Evolutionary conservation across 768 basidiomycete genomes (phyloP), one percentile per base, ranked within the genome.

Genomic region (Tephrocybe sp.): DNA sequence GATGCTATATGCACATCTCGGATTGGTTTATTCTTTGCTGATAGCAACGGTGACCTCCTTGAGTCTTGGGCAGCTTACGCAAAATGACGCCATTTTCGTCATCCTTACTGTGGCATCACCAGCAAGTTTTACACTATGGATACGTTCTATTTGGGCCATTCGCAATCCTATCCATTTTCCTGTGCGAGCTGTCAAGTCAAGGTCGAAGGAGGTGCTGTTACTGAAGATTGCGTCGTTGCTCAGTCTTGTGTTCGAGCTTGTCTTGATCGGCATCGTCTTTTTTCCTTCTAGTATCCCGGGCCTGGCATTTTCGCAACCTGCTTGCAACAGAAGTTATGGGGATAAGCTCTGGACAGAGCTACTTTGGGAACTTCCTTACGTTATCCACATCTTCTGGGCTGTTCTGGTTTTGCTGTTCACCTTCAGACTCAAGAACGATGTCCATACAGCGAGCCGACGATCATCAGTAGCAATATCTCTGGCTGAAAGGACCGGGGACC

Each of bases 261-360:
- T n/a, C 26, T 14, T 43, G 22, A 31, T 43, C 23, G 4, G 11
- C 11, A 11, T 43, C 5, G 2, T 31, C 5, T 26, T 23, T 20
- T 7, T 43, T 26, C 41, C 41, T 11, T 13, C 14, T 17, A 33
- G 31, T 2, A 12, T 17, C 17, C n/a, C 36, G 39, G 4, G 30
- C 17, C 6, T 36, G 13, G 10, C 22, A 6, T 54, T 54, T 42
- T 43, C 22, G 8, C 53, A 54, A 30, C 53, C 53, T 10, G 48
- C 40, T 33, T 54, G 53, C 30, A 49, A 54, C 39, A 39, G 33
- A 17, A 6, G 3, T 3, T 54, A 45, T 41, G 42, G 34, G 4
- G 19, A 26, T 9, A 45, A 31, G 32, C 48, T 54, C 39, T 54
- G 48, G 53, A 20, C 45, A 12, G 44, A 39, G 30, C 36, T 54